phyloP scores from a whole-genome alignment of 2,329 filamentous ascomycete genomes.

The Curvularia lunata region DNA sequence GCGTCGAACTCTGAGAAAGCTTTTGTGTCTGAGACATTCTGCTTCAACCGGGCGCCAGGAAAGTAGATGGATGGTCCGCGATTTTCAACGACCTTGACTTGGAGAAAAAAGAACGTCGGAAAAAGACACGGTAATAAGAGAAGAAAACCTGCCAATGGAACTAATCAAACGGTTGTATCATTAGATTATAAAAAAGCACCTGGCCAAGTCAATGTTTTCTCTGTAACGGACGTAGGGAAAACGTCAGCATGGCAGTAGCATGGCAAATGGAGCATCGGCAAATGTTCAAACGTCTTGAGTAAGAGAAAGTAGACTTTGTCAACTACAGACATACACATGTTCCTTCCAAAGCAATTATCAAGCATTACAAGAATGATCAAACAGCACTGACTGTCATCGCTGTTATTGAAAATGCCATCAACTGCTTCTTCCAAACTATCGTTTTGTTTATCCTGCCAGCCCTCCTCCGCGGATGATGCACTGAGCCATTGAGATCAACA shows the following conservation, averaged over 20 bases:
- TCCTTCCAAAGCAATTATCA: not conserved
- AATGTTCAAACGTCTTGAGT: not conserved
- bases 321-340: not conserved
- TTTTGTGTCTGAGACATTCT: too few species aligned
- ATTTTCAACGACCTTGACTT: too few species aligned
- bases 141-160: too few species aligned
- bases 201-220: not conserved
- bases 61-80: too few species aligned
- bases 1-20: too few species aligned
- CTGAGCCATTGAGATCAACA: not conserved
- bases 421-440: not conserved
- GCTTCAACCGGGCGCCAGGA: too few species aligned
- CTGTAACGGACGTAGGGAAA: not conserved
- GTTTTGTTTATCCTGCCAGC: not conserved
- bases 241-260: not conserved
- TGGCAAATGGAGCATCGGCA: not conserved
- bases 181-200: not conserved
- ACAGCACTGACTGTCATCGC: not conserved
- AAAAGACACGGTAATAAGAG: too few species aligned
- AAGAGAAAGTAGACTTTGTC: not conserved
- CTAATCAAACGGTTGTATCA: too few species aligned
- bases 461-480: not conserved
- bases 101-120: too few species aligned
- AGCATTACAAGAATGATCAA: not conserved
- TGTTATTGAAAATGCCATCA: not conserved